Percentiles rank a stretch among this genome's conserved stretches.
Evolutionary conservation across 2,329 filamentous ascomycete genomes (phyloP).

Genomic region (Aspergillus floridensis): DNA sequence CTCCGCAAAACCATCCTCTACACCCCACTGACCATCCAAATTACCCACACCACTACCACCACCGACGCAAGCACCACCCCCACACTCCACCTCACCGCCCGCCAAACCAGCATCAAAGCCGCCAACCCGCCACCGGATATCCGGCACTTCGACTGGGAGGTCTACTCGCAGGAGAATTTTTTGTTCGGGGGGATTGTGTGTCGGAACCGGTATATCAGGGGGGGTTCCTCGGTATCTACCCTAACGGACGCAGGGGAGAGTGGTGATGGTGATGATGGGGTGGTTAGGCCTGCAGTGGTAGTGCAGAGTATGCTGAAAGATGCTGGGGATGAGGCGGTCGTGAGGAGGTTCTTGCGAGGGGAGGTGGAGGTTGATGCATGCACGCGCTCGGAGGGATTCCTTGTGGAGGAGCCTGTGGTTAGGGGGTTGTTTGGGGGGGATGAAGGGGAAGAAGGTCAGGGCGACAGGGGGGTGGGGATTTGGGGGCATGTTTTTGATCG

Average conservation of each 20-base stretch:
- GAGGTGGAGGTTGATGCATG: background rate
- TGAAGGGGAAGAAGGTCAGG: background rate
- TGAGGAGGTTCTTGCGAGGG: background rate
- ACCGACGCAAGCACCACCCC: no score
- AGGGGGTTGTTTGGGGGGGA: background rate
- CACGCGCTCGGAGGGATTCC: background rate
- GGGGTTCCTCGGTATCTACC: background rate
- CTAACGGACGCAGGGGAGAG: no score
- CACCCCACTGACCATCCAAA: background rate
- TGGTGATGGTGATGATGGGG: no score
- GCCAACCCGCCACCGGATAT: background rate
- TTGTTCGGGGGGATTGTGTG: background rate
- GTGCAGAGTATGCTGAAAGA: background rate
- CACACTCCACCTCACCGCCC: background rate
- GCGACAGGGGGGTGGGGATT: background rate
- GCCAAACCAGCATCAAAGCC: background rate
- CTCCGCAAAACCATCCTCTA: background rate
- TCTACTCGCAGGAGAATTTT: background rate
- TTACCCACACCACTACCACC: background rate
- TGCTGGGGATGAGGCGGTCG: background rate
- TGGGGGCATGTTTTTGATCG: background rate
- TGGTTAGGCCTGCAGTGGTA: background rate
- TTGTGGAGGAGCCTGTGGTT: background rate
- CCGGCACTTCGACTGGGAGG: background rate
- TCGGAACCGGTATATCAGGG: background rate